These are phyloP conservation scores for Aspergillus quadricinctus DNA, from an alignment of 2,329 filamentous ascomycete genomes.

Conservation along the genomic window DNA sequence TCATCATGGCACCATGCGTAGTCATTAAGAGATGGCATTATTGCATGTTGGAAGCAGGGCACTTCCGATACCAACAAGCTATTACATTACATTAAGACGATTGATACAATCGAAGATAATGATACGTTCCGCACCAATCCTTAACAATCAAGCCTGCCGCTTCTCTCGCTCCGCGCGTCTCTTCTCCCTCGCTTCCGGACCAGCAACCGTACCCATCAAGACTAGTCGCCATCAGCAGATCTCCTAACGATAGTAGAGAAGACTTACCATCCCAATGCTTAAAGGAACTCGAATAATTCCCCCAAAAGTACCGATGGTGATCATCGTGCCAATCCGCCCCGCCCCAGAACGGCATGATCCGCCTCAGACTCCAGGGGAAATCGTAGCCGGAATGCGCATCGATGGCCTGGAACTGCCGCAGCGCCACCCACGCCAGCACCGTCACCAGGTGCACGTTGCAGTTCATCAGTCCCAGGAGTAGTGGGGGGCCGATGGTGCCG, in stretches of 20 bases:
- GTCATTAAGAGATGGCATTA: neutral
- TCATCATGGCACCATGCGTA: too few relatives aligned
- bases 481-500: constrained; percentile 74
- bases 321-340: constrained; percentile 91
- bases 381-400: constrained; percentile 96
- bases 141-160: neutral
- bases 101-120: neutral
- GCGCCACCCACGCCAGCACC: constrained; percentile 90
- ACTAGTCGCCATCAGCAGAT: constrained; percentile 6
- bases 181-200: constrained; percentile 15
- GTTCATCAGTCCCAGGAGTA: constrained; percentile 73
- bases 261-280: constrained; percentile 76
- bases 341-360: constrained; percentile 86
- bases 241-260: neutral
- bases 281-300: constrained; percentile 95
- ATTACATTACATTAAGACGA: neutral
- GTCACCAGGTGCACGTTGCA: constrained; percentile 86
- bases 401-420: constrained; percentile 91
- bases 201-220: constrained; percentile 20
- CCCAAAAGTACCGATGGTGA: constrained; percentile 95
- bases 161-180: neutral
- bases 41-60: too few relatives aligned
- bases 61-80: neutral
- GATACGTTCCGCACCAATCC: too few relatives aligned
- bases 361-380: constrained; percentile 91